Conservation (phyloP, 2,329 filamentous ascomycete genomes). For the Alternaria arbusti region DNA sequence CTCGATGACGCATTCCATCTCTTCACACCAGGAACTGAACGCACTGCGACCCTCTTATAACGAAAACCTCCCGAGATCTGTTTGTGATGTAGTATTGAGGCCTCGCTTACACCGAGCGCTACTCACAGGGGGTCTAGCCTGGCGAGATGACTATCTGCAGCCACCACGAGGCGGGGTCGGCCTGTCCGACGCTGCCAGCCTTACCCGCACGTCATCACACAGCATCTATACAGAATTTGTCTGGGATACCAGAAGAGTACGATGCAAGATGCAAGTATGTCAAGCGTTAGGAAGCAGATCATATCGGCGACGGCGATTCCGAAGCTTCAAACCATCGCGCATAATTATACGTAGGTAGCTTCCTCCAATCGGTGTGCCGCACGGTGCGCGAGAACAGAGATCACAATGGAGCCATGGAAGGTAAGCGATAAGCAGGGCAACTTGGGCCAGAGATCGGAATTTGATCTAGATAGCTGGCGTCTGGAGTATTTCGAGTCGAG, state of each 20-base stretch:
- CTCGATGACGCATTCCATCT: background rate
- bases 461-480: background rate
- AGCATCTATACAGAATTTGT: background rate
- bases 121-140: background rate
- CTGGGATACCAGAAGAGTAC: background rate
- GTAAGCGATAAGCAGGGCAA: background rate
- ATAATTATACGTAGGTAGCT: background rate
- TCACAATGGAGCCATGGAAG: background rate
- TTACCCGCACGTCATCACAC: background rate
- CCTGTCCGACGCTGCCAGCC: background rate
- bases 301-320: background rate
- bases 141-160: background rate
- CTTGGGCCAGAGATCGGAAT: background rate
- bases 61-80: background rate
- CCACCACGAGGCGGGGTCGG: background rate
- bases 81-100: background rate
- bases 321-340: background rate
- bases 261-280: background rate
- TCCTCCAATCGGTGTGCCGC: background rate
- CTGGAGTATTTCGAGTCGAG: background rate
- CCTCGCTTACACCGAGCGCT: background rate
- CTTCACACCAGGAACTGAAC: background rate
- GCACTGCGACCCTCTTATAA: background rate
- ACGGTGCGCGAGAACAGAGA: background rate
- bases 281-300: background rate